Evolutionary conservation across 768 basidiomycete genomes (phyloP), one percentile per base, ranked within the genome.

Genomic region (Rhizopogon salebrosus): DNA sequence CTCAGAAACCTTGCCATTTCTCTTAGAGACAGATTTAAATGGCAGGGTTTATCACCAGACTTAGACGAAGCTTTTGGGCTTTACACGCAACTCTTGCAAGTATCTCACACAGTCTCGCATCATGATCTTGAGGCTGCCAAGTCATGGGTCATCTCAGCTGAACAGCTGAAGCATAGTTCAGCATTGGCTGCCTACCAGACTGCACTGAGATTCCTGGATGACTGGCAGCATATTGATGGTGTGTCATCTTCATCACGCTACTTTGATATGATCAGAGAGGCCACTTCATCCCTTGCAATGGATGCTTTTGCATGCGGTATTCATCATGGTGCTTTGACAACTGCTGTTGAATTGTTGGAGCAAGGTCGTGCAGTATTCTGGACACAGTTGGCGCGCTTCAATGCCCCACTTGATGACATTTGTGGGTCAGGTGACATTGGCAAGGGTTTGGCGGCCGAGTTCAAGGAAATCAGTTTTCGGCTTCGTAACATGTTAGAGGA

Each of bases 131-230:
- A 42, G 10, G 34, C 34, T 41, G 35, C 54, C 11, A 55, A 57
- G 16, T 14, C 34, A 27, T 52, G 54, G 54, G 38, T 35, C 4
- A 18, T n/a, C 7, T 4, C 39, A 31, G 59, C 56, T 3, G 64
- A 67, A 37, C 40, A 45, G 11, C 49, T 57, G 9, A 48, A 48
- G 9, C 67, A 64, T 42, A 49, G 48, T 4, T 66, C 64, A 8
- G 69, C 64, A n/a, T n/a, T n/a, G n/a, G n/a, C n/a, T n/a, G n/a
- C n/a, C n/a, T n/a, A n/a, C n/a, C n/a, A n/a, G n/a, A 58, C 52
- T 23, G 56, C 65, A 10, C 58, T 71, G 23, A 60, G 57, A 41
- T 51, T 64, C 20, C 39, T 67, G 13, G 55, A 63, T 36, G 23
- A 27, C 6, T 18, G 26, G 18, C 57, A 54, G 3, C 54, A 62